Evolutionary conservation across 257 asterid species (phyloP).

Genomic region (Ilex aquifolium): DNA sequence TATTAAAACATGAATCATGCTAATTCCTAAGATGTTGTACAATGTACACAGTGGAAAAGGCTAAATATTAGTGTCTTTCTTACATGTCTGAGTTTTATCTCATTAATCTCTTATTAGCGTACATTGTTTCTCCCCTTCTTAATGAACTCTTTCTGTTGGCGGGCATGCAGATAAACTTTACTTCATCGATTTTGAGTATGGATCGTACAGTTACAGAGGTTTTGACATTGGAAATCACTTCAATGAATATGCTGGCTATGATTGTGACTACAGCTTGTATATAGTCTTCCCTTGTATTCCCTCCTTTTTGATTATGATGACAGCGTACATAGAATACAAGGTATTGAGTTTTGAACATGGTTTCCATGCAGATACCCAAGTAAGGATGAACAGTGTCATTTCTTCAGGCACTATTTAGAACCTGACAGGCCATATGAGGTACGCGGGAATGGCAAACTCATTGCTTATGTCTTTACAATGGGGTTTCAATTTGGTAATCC

Average conservation of each 20-base stretch:
- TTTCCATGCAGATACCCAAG: conserved; percentile 63
- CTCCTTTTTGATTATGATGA: conserved; percentile 8
- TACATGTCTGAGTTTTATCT: too few species aligned
- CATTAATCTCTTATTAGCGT: too few species aligned
- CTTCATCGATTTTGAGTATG: conserved; percentile 96
- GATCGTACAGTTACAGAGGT: conserved; percentile 89
- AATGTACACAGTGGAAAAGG: too few species aligned
- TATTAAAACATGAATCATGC: too few species aligned
- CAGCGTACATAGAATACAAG: conserved; percentile 3
- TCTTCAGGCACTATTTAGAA: conserved; percentile 77
- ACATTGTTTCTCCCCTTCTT: too few species aligned
- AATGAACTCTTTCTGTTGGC: not conserved
- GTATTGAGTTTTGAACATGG: conserved; percentile 8
- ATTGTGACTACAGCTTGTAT: conserved; percentile 84
- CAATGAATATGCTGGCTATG: conserved; percentile 97
- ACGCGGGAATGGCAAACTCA: conserved; percentile 6
- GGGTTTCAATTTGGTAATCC: not conserved
- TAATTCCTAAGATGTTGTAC: too few species aligned
- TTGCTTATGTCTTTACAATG: not conserved
- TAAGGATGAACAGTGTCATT: conserved; percentile 65
- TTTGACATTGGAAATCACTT: conserved; percentile 99
- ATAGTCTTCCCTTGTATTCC: conserved; percentile 22
- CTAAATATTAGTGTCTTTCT: too few species aligned
- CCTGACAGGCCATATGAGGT: conserved; percentile 67
- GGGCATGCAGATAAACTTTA: conserved; percentile 66